Evolutionary conservation across 78 protist species (phyloP), one percentile per base, ranked within the genome.

Genomic region (Mastigamoeba balamuthi): DNA sequence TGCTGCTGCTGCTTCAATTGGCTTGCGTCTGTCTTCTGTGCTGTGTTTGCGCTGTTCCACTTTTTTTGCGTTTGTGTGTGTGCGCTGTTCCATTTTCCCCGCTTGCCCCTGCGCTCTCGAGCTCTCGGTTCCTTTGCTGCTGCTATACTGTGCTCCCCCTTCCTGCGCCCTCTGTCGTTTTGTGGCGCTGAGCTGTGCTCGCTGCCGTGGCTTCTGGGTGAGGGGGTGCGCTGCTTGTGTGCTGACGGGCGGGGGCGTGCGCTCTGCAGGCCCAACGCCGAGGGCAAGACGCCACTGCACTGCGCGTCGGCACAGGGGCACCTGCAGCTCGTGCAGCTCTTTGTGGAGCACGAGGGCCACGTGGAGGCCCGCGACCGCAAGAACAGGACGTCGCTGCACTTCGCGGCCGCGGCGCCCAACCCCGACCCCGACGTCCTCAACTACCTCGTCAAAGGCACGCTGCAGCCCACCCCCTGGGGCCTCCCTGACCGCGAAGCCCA

Each of bases 371-470:
- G 86, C 44, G 81, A 82, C 35, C 70, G 71, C 42, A 69, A 44
- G 25, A 78, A 80, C 41, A 82, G 66, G 66, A 82, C 86, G 40
- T 65, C 86, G 10, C 53, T 82, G 9, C 86, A 82, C 53, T 75
- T 76, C 66, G 75, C 86, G 0, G 9, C 44, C 1, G 81, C 72
- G 38, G 75, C 86, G 7, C 44, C 64, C 0, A 43, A 43, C 36
- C 66, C 30, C n/a, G 69, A 17, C 25, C 40, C 10, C 33, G 58
- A 48, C 17, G 17, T 17, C 17, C 33, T 48, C 17, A 48, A 48
- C 58, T 17, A 25, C 17, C 17, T 48, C 33, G 33, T 48, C 58
- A 48, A 48, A 17, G 58, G 17, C 17, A 48, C 17, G 17, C 17
- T 17, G 58, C 58, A 48, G 17, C 58, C 17, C 33, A 48, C 58